Evolutionary conservation across 2,329 filamentous ascomycete species (phyloP).

Genomic region (Elsinoe fawcettii): DNA sequence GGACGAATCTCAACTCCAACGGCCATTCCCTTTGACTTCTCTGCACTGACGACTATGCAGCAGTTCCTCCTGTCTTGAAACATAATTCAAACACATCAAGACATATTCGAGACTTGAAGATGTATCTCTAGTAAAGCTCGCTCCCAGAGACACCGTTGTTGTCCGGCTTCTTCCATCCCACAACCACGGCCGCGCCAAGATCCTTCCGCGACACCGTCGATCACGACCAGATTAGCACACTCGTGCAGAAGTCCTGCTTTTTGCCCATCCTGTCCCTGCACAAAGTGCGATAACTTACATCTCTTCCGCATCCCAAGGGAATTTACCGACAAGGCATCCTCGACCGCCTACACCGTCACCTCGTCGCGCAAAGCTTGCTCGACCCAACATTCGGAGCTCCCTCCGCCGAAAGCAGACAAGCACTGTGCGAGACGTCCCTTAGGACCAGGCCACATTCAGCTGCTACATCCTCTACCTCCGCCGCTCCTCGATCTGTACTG

Average conservation of each 20-base stretch:
- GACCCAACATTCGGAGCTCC: neutral
- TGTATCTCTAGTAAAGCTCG: neutral
- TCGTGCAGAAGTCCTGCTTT: conserved; percentile 6
- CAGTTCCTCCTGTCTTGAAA: neutral
- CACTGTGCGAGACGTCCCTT: neutral
- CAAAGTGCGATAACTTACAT: neutral
- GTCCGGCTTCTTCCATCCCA: neutral
- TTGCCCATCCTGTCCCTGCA: neutral
- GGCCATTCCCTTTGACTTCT: neutral
- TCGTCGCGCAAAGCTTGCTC: neutral
- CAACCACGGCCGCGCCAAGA: conserved; percentile 8
- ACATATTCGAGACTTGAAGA: neutral
- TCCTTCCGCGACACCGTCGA: conserved; percentile 10
- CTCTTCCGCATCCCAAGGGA: neutral
- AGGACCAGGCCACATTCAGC: neutral
- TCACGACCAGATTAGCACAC: conserved; percentile 13
- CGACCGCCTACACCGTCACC: neutral
- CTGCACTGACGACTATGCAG: neutral
- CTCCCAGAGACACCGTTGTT: neutral
- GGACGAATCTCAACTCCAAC: conserved; percentile 2
- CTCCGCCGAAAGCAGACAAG: neutral
- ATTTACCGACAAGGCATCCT: neutral
- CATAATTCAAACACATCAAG: neutral
- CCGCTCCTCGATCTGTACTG: neutral
- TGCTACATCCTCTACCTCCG: neutral